phyloP scores from a whole-genome alignment of 192 early-diverging fungal genomes.

The Backusella tarrabulga region DNA sequence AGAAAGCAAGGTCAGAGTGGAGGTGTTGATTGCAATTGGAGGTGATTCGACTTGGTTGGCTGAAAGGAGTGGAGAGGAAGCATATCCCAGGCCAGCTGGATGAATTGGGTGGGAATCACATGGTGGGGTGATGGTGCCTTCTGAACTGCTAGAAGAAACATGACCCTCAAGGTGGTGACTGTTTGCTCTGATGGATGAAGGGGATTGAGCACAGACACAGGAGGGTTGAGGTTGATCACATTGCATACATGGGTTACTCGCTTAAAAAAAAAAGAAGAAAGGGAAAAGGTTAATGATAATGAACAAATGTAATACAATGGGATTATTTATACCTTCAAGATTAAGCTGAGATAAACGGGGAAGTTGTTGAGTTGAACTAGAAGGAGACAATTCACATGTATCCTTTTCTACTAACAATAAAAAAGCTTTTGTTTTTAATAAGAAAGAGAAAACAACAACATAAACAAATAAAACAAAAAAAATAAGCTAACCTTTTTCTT shows the following conservation, averaged over 20 bases:
- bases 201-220: conserved; percentile 16
- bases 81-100: conserved; percentile 6
- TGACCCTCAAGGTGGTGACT: conserved; percentile 5
- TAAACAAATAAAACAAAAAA: neutral
- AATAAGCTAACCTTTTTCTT: neutral
- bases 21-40: neutral
- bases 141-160: conserved; percentile 26
- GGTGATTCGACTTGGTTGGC: neutral
- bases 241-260: neutral
- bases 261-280: too few relatives aligned
- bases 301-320: too few relatives aligned
- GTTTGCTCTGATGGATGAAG: neutral
- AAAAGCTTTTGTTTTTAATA: neutral
- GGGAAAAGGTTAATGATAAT: too few relatives aligned
- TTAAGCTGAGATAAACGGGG: neutral
- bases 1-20: neutral
- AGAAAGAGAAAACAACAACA: neutral
- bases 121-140: conserved; percentile 28
- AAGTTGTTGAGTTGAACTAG: neutral
- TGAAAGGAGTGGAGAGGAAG: neutral
- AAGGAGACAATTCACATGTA: neutral
- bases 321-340: neutral
- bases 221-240: conserved; percentile 12
- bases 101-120: neutral
- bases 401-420: neutral